Base-by-base conservation (phyloP, 2,329 filamentous ascomycete genomes). In the Colletotrichum horii region DNA sequence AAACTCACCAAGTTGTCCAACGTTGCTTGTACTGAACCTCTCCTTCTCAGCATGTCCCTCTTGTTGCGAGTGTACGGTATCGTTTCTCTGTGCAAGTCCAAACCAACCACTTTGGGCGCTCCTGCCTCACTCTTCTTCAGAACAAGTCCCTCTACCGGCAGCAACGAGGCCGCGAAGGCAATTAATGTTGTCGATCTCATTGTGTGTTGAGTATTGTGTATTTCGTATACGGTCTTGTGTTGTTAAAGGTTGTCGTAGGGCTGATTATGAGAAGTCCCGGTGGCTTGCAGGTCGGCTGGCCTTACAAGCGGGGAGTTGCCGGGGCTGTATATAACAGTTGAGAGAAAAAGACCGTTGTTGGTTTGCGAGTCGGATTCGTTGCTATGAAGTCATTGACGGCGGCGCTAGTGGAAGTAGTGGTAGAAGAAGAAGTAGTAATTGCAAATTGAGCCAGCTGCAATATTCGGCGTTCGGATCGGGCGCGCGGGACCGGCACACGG, bases 1-100 rank as follows among this genome's bases (percentile, higher is more conserved):
- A 6, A 14, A 52, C 87, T 38, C 79, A 92, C 91, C 84, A 90
- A 83, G 77, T 93, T 93, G 78, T 91, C 89, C 58, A 93, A 82
- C 4, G 79, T 81, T n/a, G 85, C 86, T 62, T 83, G 79, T 7
- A 91, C 81, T 1, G 87, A 84, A 3, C 82, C 84, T 69, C 86
- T 85, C 77, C 89, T 88, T 69, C 84, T 81, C 48, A 81, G 73
- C 68, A 75, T 71, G 12, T 77, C 75, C 36, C 48, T 74, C 56
- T 55, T 75, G 68, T 66, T 77, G 68, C 48, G 71, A 30, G 64
- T 77, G 38, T 74, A 77, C n/a, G 71, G 75, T 62, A 75, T 61
- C 9, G 79, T 77, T 55, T 78, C 83, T 74, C 87, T 85, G 75
- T 89, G 83, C 6, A 88, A 86, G 55, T 86, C 79, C 73, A 91